Evolutionary conservation across 495 filamentous ascomycete genomes (phyloP), one percentile per base, ranked within the genome.

Genomic region (Penicillium roqueforti): DNA sequence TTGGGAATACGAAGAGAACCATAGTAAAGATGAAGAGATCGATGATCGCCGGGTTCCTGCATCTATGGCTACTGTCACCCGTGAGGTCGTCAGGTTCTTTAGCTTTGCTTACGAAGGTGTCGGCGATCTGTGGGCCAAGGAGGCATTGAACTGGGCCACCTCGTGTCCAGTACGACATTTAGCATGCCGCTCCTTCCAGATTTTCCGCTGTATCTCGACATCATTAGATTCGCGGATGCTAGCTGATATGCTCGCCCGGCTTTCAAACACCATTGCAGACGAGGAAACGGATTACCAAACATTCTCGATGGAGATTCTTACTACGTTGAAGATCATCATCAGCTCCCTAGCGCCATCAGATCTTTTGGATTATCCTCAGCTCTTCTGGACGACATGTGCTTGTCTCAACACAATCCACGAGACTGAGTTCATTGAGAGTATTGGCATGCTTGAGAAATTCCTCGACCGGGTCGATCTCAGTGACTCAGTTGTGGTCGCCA

Each of bases 351-450:
- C 89, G n/a, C 78, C 86, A 3, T 75, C 83, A 19, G 87, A 93
- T 68, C 77, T 99, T 13, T 57, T 96, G 38, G 83, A 86, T 32
- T 96, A 92, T 56, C 92, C 93, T 6, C 91, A 97, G 60, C 73
- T 97, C 1, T 99, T 97, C 72, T 99, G 93, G 93, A 92, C 92
- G 1, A 95, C 89, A 2, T 96, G 91, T 62, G 92, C 93, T 25
- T 97, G 93, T 64, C 74, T 97, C 36, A 89, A 97, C 64, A 97
- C 93, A 1, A 91, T 96, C 55, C 91, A 96, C 55, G 93, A 97
- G 68, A 83, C 84, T 11, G 93, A 99, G 66, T 99, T 96, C 61
- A 80, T 92, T 51, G 92, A 96, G 61, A 91, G 87, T 40, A 74
- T 95, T 16, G 84, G 86, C 32, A 96, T 97, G 86, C 78, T 99